Evolutionary conservation across 805 yeast species (phyloP), one percentile per base, ranked within the genome.

Genomic region (Suhomyces emberorum): DNA sequence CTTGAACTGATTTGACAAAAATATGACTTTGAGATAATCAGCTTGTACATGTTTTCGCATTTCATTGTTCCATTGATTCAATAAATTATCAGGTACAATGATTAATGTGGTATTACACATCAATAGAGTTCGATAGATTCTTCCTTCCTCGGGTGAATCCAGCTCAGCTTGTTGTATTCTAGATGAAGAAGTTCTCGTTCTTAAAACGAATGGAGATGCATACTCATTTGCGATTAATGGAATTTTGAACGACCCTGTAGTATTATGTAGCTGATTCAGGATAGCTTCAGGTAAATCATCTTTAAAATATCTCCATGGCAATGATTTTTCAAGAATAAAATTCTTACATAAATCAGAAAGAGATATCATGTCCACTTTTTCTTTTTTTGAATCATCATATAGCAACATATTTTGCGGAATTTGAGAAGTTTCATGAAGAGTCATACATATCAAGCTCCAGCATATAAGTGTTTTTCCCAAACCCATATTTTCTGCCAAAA

Each of bases 401-500:
- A 55, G 40, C 4, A 59, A 38, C 21, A 52, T 25, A 33, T 59
- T 59, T 3, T 43, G 43, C 0, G 83, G 82, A 2, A 67, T 61
- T 24, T 55, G 35, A 1, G 83, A 67, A 2, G 70, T 49, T 32
- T 81, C 83, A 46, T 54, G 59, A 43, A 72, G 77, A 0, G 88
- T 72, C 6, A 72, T 47, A 43, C 82, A 73, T 0, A 82, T 67
- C 32, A 79, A 57, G 3, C 80, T 75, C 18, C 79, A 55, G 46
- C 82, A 77, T 4, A 79, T 78, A 32, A 77, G 66, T 0, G 85
- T 79, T 49, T 79, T 79, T 0, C 85, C 85, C 26, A 78, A 58
- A 1, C 85, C 85, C 84, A 79, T 79, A 66, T 77, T 78, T 39
- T 79, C 85, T 1, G 83, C 83, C 11, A 79, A 52, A 4, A 79